Evolutionary conservation across 108 stramenopile species (phyloP), one percentile per base, ranked within the genome.

Genomic region (Bacterosira constricta): DNA sequence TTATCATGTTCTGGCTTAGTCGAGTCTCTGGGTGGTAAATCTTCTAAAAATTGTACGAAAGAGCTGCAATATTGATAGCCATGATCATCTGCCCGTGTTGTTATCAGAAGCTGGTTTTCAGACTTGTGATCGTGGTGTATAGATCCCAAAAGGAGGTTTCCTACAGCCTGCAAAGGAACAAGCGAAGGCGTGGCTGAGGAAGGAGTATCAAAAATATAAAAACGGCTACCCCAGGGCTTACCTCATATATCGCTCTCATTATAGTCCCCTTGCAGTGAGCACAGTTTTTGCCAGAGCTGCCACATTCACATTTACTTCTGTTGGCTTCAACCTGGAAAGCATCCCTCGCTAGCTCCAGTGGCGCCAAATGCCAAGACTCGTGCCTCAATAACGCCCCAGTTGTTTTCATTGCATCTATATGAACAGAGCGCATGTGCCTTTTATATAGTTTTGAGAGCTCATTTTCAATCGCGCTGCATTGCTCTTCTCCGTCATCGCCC

Each of bases 341-440:
- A 21, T 26, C 50, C 0, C 15, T 27, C 26, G 51, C 38, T 29
- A 73, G 51, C 30, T 67, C 55, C 5, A 88, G 32, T 29, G 84
- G 54, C 9, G 71, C 31, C 17, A 90, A 50, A 18, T 70, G 46
- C 93, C 93, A 94, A 3, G 80, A 58, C 55, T 94, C 93, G 3
- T 78, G 74, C 10, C 62, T 76, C 45, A 94, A 64, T 36, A 76
- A 59, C 1, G 67, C 63, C 2, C 90, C 93, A 27, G 84, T 82
- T 17, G 68, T 63, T 50, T 84, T 92, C 90, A 94, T 92, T 15
- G 88, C 80, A 29, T 91, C 90, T 47, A 89, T 80, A 66, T 92
- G 89, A 44, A 90, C 74, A 25, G 73, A 56, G 20, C 87, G 85
- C 17, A 94, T 47, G 61, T 94, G 86, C 20, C 32, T 58, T 15